These are phyloP conservation scores for Vitrella brassicaformis DNA, from an alignment of 73 alveolate genomes.

Conservation along the genomic window DNA sequence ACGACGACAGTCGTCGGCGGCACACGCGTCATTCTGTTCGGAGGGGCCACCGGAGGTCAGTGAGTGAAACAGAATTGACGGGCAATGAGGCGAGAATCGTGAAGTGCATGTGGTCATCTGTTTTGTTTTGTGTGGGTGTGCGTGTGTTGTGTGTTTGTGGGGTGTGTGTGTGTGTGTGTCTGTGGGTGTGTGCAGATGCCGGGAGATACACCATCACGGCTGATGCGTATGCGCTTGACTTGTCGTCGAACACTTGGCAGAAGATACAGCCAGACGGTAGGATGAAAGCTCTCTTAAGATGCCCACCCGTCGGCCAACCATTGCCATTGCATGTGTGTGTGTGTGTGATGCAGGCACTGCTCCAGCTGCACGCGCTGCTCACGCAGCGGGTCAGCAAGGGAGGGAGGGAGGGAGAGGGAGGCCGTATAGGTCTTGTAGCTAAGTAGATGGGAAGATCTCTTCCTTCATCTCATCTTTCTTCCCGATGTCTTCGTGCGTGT, in stretches of 20 bases:
- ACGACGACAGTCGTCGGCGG: conserved; percentile 80
- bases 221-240: conserved; percentile 81
- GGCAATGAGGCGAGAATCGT: not conserved
- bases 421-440: not conserved
- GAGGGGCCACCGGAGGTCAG: conserved; percentile 70
- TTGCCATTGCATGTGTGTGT: not conserved
- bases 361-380: conserved; percentile 94
- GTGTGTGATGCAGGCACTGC: conserved; percentile 53
- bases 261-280: conserved; percentile 13
- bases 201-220: conserved; percentile 94
- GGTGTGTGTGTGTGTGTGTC: not conserved
- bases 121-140: not conserved
- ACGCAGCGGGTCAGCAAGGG: conserved; percentile 79
- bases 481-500: conserved; percentile 44
- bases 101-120: not conserved
- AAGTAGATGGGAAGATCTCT: not conserved
- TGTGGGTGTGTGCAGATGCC: conserved; percentile 47
- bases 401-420: conserved; percentile 54
- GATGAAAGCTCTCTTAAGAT: not conserved
- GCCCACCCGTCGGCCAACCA: not conserved
- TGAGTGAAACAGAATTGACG: not conserved
- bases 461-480: conserved; percentile 25
- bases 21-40: conserved; percentile 69
- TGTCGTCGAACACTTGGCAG: conserved; percentile 18
- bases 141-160: not conserved